Evolutionary conservation across 2,329 filamentous ascomycete species (phyloP).

Genomic region (Calonectria crousiana): DNA sequence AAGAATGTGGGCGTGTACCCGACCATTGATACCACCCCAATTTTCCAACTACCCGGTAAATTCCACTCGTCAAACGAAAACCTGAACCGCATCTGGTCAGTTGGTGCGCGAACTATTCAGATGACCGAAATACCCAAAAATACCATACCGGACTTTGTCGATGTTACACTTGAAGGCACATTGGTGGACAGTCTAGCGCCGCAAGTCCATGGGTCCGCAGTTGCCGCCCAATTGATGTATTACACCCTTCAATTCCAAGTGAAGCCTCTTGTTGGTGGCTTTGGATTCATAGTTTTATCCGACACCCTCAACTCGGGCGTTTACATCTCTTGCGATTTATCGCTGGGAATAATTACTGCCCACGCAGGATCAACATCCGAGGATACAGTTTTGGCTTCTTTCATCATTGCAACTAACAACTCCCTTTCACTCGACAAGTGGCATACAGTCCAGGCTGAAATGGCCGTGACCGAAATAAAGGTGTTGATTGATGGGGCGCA

Average conservation of each 20-base stretch:
- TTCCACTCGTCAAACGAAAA: slow-evolving; percentile 46
- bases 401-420: not conserved
- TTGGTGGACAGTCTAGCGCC: slow-evolving; percentile 45
- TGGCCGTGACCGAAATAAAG: not conserved
- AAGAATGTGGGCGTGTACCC: slow-evolving; percentile 44
- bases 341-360: not conserved
- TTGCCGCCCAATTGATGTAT: slow-evolving; percentile 25
- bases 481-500: not conserved
- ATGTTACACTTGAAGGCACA: slow-evolving; percentile 43
- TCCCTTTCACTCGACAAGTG: not conserved
- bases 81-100: slow-evolving; percentile 46
- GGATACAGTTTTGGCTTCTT: not conserved
- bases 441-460: not conserved
- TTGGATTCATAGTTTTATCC: slow-evolving; percentile 46
- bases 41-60: slow-evolving; percentile 42
- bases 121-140: slow-evolving; percentile 32
- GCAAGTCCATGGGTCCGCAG: slow-evolving; percentile 32
- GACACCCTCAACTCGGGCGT: slow-evolving; percentile 47
- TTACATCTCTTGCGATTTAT: slow-evolving; percentile 35
- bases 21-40: slow-evolving; percentile 20
- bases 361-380: not conserved
- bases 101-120: slow-evolving; percentile 48
- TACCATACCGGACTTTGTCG: slow-evolving; percentile 43
- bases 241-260: slow-evolving; percentile 44
- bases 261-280: slow-evolving; percentile 44